Conservation (phyloP, 352 stramenopile species). For the Pythium folliculosum region DNA sequence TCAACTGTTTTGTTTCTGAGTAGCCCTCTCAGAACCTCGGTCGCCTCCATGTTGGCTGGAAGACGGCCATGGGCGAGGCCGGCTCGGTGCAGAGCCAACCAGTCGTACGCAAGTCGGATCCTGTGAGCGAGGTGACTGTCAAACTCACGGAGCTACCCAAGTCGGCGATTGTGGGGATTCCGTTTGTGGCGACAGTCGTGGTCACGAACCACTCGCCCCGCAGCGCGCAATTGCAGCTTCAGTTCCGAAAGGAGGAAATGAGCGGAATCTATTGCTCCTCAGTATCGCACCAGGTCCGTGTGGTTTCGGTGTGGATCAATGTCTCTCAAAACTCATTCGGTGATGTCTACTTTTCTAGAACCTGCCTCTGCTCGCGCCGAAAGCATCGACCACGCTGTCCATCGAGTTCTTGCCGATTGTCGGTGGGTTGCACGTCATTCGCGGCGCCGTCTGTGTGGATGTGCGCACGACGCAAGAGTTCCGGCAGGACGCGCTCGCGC, state of each 20-base stretch:
- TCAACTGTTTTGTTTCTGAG: neutral
- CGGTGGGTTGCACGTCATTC: constrained; percentile 65
- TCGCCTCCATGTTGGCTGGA: constrained; percentile 80
- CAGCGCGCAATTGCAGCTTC: constrained; percentile 66
- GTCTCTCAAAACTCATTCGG: neutral
- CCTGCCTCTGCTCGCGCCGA: constrained; percentile 52
- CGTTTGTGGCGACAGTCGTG: constrained; percentile 53
- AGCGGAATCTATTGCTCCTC: constrained; percentile 71
- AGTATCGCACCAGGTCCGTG: constrained; percentile 67
- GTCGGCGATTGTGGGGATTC: constrained; percentile 46
- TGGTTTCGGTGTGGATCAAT: neutral
- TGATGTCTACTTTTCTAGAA: constrained; percentile 41
- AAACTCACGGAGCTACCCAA: constrained; percentile 47
- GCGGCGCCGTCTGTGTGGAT: constrained; percentile 70
- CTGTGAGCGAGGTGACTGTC: constrained; percentile 47
- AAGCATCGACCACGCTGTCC: constrained; percentile 42
- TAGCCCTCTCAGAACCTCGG: constrained; percentile 71
- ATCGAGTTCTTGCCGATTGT: constrained; percentile 70
- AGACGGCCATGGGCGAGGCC: constrained; percentile 78
- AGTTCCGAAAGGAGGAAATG: constrained; percentile 76
- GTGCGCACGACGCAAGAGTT: constrained; percentile 63
- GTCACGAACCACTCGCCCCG: constrained; percentile 74
- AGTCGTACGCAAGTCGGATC: constrained; percentile 61
- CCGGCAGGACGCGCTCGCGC: constrained; percentile 47
- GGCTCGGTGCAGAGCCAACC: constrained; percentile 81